Conservation (phyloP, 108 stramenopile species). For the Cyclotella kingstonii region DNA sequence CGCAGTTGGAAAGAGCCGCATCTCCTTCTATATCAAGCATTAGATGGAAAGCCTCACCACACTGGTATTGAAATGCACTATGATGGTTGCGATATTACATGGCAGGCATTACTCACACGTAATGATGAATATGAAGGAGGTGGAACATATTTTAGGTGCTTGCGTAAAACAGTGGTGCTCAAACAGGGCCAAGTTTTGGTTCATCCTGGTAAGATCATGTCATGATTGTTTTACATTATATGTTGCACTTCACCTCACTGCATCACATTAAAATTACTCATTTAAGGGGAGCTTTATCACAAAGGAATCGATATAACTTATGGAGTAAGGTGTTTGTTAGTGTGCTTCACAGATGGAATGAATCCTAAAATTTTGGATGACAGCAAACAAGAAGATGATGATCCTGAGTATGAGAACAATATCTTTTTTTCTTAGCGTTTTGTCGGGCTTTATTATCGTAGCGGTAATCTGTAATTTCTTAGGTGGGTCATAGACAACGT, state of each 20-base stretch:
- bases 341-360: constrained; percentile 54
- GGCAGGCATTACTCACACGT: constrained; percentile 45
- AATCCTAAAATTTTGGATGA: constrained; percentile 45
- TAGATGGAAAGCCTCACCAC: constrained; percentile 41
- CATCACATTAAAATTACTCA: background rate
- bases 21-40: constrained; percentile 46
- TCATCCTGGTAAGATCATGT: constrained; percentile 32
- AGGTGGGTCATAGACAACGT: too few species aligned
- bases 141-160: constrained; percentile 53
- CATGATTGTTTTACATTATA: background rate
- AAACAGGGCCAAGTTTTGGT: constrained; percentile 50
- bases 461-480: too few species aligned
- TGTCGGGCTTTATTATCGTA: background rate
- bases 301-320: constrained; percentile 51
- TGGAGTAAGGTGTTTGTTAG: constrained; percentile 41
- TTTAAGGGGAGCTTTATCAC: constrained; percentile 41
- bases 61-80: constrained; percentile 63
- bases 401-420: constrained; percentile 27
- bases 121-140: constrained; percentile 51
- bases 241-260: background rate
- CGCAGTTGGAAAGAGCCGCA: constrained; percentile 56
- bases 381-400: constrained; percentile 29
- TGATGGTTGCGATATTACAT: constrained; percentile 38
- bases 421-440: constrained; percentile 6
- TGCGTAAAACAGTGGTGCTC: constrained; percentile 48